A percentile compares a stretch with the other conserved stretches of the same genome.
Conservation (phyloP, 176 grass and related monocot genomes). For the Carex scoparia region DNA sequence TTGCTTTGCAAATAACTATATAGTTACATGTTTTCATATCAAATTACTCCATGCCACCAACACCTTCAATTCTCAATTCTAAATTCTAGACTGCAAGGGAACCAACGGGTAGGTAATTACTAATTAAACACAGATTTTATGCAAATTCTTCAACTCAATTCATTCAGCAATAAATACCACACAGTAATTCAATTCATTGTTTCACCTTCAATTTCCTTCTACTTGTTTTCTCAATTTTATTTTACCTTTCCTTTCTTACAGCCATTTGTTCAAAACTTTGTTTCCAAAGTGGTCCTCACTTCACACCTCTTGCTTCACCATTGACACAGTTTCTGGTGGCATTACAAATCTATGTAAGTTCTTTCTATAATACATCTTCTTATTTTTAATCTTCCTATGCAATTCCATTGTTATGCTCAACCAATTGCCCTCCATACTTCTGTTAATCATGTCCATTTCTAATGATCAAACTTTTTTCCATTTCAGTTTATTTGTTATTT, state of each 20-base stretch:
- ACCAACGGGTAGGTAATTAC: no score
- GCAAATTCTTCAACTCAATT: background rate
- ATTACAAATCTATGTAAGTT: constrained; percentile 90
- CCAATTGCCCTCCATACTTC: background rate
- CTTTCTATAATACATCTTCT: background rate
- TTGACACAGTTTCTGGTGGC: constrained; percentile 79
- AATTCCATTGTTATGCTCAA: background rate
- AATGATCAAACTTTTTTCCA: background rate
- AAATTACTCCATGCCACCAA: background rate
- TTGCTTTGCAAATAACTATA: background rate
- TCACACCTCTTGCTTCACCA: constrained; percentile 64
- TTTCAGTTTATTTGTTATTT: background rate
- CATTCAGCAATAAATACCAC: background rate
- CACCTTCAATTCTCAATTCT: background rate
- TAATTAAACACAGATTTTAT: background rate
- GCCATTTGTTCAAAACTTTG: constrained; percentile 65
- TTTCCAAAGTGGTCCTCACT: constrained; percentile 47
- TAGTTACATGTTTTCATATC: background rate
- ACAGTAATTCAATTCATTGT: background rate
- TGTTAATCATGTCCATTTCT: background rate
- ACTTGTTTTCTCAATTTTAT: background rate
- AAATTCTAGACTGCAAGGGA: background rate
- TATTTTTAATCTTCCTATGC: background rate
- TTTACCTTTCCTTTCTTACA: constrained; percentile 35
- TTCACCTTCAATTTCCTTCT: background rate